Evolutionary conservation across 2,329 filamentous ascomycete species (phyloP).

Genomic region (Aulographum hederae): DNA sequence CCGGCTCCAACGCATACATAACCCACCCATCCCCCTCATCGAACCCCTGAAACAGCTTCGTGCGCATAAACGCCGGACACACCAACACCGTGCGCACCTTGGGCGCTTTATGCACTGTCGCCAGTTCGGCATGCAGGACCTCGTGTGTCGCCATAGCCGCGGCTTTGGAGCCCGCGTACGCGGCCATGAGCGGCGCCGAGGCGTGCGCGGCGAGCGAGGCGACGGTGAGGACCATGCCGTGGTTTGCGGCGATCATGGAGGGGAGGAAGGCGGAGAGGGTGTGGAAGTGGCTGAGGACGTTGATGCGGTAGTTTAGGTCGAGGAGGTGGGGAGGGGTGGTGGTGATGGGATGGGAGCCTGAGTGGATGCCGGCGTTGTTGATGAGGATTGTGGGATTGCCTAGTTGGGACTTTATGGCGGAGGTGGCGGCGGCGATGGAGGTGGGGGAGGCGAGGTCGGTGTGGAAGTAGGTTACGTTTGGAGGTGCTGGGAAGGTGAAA

Average conservation of each 20-base stretch:
- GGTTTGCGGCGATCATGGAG: constrained; percentile 40
- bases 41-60: constrained; percentile 39
- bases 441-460: constrained; percentile 48
- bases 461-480: constrained; percentile 46
- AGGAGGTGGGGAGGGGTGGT: constrained; percentile 37
- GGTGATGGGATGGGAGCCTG: constrained; percentile 40
- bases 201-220: constrained; percentile 45
- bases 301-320: constrained; percentile 53
- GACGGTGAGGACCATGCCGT: constrained; percentile 57
- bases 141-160: constrained; percentile 52
- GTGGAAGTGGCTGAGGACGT: constrained; percentile 49
- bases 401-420: constrained; percentile 29
- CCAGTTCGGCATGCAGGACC: constrained; percentile 24
- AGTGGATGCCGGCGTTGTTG: constrained; percentile 51
- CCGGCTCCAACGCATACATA: constrained; percentile 35
- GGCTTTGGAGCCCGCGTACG: constrained; percentile 50
- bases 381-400: constrained; percentile 52
- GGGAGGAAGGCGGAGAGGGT: constrained; percentile 51
- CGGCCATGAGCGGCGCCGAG: constrained; percentile 43
- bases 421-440: constrained; percentile 34
- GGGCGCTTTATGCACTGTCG: constrained; percentile 40
- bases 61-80: constrained; percentile 45
- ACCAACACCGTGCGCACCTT: constrained; percentile 48
- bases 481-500: too few relatives aligned
- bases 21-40: constrained; percentile 31